Base-by-base conservation (phyloP, 108 stramenopile species). In the Stephanodiscus minutulus region DNA sequence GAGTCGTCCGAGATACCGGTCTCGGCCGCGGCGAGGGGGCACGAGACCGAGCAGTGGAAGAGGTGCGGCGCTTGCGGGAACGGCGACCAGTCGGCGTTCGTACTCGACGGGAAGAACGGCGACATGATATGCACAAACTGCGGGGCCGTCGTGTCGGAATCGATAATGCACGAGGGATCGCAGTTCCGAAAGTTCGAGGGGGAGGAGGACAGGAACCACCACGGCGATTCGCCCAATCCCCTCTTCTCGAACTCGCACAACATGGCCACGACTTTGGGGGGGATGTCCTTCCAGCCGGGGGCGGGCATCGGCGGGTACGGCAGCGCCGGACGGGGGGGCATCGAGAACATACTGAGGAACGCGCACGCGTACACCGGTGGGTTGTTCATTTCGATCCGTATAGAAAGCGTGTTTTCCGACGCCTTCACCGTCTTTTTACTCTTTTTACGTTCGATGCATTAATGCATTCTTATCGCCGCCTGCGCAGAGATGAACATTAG, bases 151-250 rank as follows among this genome's bases (percentile, higher is more conserved):
- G 91, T 83, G 15, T 77, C 81, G 20, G 94, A 96, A 57, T 86
- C 86, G 17, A 76, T 93, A 41, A 91, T 93, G 91, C 91, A 93
- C 63, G 94, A 96, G 69, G 94, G 94, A 39, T 81, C 84, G 1
- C 85, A 86, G 41, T 96, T 67, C 62, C 87, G 94, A 11, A 96
- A 96, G 63, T 96, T 96, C 79, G 94, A 96, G 62, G 94, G 94
- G n/a, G 94, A 96, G 78, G 86, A 77, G 8, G 94, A 96, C 68
- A 87, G 91, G 9, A 92, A 91, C 55, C 94, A 96, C 70, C 94
- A 96, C 67, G 94, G 94, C 7, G 90, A 90, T 83, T 79, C 89
- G 7, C 81, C 88, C 55, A 96, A 96, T 79, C 83, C 84, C 24
- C 66, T 96, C 9, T 91, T 82, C 55, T 85, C 83, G 35, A 84